These are phyloP conservation scores for Solanum ossicruentum DNA, from an alignment of 257 asterid species.

Conservation along the genomic window DNA sequence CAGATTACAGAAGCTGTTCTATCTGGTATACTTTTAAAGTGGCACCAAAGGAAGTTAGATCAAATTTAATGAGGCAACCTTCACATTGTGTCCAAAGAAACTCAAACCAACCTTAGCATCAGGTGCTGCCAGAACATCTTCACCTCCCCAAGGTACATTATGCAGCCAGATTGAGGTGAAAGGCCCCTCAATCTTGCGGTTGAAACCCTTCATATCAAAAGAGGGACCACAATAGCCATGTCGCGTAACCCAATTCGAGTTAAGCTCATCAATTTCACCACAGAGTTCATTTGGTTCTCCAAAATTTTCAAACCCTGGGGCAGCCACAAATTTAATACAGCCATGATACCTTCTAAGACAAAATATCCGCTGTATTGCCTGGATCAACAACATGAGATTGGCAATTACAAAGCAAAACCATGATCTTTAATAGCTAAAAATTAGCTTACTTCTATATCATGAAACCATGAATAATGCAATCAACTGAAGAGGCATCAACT, in stretches of 20 bases:
- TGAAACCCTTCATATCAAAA: conserved; percentile 39
- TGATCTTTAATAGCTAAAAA: neutral
- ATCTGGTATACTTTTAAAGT: neutral
- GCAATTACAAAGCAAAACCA: neutral
- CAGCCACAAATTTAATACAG: conserved; percentile 51
- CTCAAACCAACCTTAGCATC: conserved; percentile 61
- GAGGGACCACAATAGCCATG: conserved; percentile 58
- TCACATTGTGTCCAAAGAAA: neutral
- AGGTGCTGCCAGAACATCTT: conserved; percentile 89
- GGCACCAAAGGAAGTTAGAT: neutral
- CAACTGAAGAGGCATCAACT: neutral
- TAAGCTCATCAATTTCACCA: conserved; percentile 16
- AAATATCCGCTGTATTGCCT: conserved; percentile 57
- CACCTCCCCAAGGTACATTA: conserved; percentile 95
- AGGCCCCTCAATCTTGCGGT: conserved; percentile 74
- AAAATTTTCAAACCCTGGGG: conserved; percentile 11
- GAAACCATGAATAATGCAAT: neutral
- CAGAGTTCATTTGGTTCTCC: conserved; percentile 55
- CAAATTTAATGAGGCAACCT: neutral
- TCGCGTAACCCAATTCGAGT: conserved; percentile 13
- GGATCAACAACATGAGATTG: conserved; percentile 10
- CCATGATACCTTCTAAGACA: conserved; percentile 52
- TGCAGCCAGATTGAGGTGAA: conserved; percentile 94
- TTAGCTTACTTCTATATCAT: neutral
- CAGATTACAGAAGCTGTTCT: neutral